Percentiles rank a stretch among this genome's conserved stretches.
Evolutionary conservation across 2,329 filamentous ascomycete genomes (phyloP).

Genomic region (Incumbomyces delicatus): DNA sequence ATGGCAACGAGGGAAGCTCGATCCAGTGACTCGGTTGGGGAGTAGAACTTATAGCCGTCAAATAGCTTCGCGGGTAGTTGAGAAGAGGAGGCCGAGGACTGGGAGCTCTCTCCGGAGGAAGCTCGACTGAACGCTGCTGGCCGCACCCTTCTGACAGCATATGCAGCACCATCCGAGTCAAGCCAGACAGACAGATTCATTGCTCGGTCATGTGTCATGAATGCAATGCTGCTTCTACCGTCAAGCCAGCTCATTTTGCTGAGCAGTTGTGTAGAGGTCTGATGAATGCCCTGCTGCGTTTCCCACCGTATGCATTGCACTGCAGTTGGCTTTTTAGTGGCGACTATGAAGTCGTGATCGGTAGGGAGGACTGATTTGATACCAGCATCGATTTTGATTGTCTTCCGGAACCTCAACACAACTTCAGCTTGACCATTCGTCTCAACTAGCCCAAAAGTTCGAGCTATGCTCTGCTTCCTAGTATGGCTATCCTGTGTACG

Average conservation of each 20-base stretch:
- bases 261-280: slow-evolving; percentile 83
- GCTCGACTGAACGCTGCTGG: slow-evolving; percentile 28
- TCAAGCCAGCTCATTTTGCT: slow-evolving; percentile 78
- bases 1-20: slow-evolving; percentile 68
- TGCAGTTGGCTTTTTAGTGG: slow-evolving; percentile 84
- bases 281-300: slow-evolving; percentile 67
- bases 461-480: slow-evolving; percentile 36
- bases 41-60: slow-evolving; percentile 83
- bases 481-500: slow-evolving; percentile 51
- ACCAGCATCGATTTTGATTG: slow-evolving; percentile 94
- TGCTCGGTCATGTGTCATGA: slow-evolving; percentile 88
- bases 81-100: slow-evolving; percentile 22
- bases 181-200: slow-evolving; percentile 96
- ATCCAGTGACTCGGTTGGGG: slow-evolving; percentile 49
- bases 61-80: slow-evolving; percentile 56
- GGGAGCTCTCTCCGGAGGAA: slow-evolving; percentile 30
- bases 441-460: slow-evolving; percentile 64
- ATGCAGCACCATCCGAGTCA: slow-evolving; percentile 75
- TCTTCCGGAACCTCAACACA: slow-evolving; percentile 88
- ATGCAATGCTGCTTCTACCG: slow-evolving; percentile 63
- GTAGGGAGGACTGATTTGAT: slow-evolving; percentile 80
- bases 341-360: slow-evolving; percentile 85
- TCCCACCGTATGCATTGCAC: slow-evolving; percentile 95
- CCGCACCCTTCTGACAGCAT: slow-evolving; percentile 68
- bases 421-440: slow-evolving; percentile 74